These are phyloP conservation scores for Aspergillus flavus DNA, from an alignment of 2,329 filamentous ascomycete genomes.

Conservation along the genomic window DNA sequence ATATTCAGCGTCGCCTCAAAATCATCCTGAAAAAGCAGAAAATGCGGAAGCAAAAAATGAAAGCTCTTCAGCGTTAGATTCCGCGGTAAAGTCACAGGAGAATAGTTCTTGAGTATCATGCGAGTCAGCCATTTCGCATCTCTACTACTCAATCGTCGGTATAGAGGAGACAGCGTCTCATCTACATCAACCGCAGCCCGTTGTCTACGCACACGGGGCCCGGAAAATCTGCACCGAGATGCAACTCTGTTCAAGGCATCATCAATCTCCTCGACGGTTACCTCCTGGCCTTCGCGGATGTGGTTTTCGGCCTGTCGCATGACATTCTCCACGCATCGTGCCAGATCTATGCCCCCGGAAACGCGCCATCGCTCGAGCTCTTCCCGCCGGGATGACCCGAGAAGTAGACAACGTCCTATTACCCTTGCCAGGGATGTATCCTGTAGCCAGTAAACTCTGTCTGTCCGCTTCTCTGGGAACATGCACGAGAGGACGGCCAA, in stretches of 20 bases:
- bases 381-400: conserved; percentile 63
- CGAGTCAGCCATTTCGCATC: conserved; percentile 89
- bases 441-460: conserved; percentile 76
- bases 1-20: conserved; percentile 63
- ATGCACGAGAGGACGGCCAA: conserved; percentile 73
- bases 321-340: conserved; percentile 68
- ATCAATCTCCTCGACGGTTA: conserved; percentile 76
- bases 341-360: conserved; percentile 68
- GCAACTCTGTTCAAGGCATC: conserved; percentile 66
- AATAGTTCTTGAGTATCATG: conserved; percentile 74
- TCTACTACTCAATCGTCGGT: conserved; percentile 61
- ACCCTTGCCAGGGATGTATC: conserved; percentile 63
- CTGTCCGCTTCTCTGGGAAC: conserved; percentile 73
- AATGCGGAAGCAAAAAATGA: conserved; percentile 69
- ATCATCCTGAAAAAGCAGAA: conserved; percentile 71
- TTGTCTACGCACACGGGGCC: conserved; percentile 57
- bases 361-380: conserved; percentile 66
- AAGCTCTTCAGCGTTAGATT: conserved; percentile 60
- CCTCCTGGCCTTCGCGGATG: conserved; percentile 40
- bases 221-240: conserved; percentile 70
- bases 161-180: conserved; percentile 58
- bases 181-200: conserved; percentile 45
- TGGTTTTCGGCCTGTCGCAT: conserved; percentile 60
- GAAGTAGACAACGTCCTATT: conserved; percentile 66
- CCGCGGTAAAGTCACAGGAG: conserved; percentile 66